Conservation (phyloP, 1,139 yeast genomes). For the Candida anutae region DNA sequence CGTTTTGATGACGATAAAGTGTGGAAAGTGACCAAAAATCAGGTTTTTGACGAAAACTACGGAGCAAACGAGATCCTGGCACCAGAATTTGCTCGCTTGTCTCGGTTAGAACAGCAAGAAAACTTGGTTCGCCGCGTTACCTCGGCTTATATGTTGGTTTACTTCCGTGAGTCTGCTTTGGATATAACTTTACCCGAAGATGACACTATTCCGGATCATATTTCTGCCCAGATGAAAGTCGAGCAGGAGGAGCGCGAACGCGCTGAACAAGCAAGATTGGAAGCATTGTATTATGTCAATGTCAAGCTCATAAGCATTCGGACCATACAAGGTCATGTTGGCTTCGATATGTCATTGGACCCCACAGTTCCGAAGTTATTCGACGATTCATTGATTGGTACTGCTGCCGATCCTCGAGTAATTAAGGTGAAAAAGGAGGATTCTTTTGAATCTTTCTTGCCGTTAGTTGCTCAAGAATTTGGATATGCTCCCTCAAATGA, state of each 20-base stretch:
- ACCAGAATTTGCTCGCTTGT: slow-evolving; percentile 39
- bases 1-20: slow-evolving; percentile 94
- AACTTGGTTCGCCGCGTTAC: slow-evolving; percentile 71
- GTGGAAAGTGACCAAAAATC: slow-evolving; percentile 73
- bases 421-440: slow-evolving; percentile 55
- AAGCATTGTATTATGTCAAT: slow-evolving; percentile 66
- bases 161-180: slow-evolving; percentile 60
- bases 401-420: slow-evolving; percentile 42
- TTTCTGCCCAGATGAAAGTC: slow-evolving; percentile 54
- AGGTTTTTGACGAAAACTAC: slow-evolving; percentile 87
- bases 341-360: slow-evolving; percentile 73
- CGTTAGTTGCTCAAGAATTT: slow-evolving; percentile 39
- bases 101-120: slow-evolving; percentile 55
- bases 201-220: slow-evolving; percentile 60
- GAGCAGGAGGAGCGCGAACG: slow-evolving; percentile 53
- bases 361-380: slow-evolving; percentile 36
- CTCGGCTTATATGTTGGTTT: slow-evolving; percentile 95
- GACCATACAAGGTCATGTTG: slow-evolving; percentile 54
- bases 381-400: slow-evolving; percentile 39
- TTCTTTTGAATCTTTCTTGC: slow-evolving; percentile 43
- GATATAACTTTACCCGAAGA: slow-evolving; percentile 52
- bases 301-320: slow-evolving; percentile 47
- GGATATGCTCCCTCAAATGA: slow-evolving; percentile 17
- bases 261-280: slow-evolving; percentile 62
- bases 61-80: slow-evolving; percentile 63